Evolutionary conservation across 1,139 yeast genomes (phyloP), one percentile per base, ranked within the genome.

Genomic region (Arxiozyma slooffiae): DNA sequence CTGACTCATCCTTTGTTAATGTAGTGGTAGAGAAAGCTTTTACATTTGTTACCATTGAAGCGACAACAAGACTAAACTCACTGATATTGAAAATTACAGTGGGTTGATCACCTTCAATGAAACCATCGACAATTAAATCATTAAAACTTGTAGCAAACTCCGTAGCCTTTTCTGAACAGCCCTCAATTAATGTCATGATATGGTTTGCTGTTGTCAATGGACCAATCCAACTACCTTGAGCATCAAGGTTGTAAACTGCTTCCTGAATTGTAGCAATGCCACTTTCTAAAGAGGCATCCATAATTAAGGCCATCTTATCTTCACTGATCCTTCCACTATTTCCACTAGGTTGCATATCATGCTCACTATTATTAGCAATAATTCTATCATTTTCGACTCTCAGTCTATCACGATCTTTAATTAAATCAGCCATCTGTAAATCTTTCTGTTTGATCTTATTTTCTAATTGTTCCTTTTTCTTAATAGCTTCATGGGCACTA

Each of bases 401-500:
- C 0, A 96, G 95, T 52, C 95, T 76, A 63, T 89, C 97, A 55
- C 97, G 80, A 64, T 89, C 96, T 55, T 95, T 78, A 53, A 88
- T 88, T 61, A 89, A 75, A 61, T 88, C 96, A 1, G 96, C 96
- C 57, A 89, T 75, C 66, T 89, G 96, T 49, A 88, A 75, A 63
- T 87, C 89, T 70, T 89, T 89, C 17, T 92, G 78, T 66, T 86
- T 87, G 67, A 88, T 71, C 55, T 88, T 96, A 55, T 85, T 81
- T 67, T 89, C 96, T 41, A 86, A 71, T 62, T 80, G 81, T 62
- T 89, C 96, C 58, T 90, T 82, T 68, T 82, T 85, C 59, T 85
- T 85, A 55, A 89, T 81, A 0, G 96, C 86, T 67, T 89, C 97
- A 65, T 88, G 96, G 8, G 97, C 96, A 54, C 95, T 85, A 30